phyloP scores from a whole-genome alignment of 1,284 basidiomycete genomes.

The Pholiota adiposa region DNA sequence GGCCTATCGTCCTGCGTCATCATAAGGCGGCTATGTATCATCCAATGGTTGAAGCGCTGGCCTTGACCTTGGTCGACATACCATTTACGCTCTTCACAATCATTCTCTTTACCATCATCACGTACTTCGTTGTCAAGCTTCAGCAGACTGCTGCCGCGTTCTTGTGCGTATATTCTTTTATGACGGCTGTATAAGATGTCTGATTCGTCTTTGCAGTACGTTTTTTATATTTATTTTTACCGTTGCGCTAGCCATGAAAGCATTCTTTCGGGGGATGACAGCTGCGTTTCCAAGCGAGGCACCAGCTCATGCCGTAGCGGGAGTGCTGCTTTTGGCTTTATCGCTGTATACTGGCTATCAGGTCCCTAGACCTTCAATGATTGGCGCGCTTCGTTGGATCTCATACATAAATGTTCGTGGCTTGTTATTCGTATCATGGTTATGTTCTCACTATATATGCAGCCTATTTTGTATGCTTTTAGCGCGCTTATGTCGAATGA shows the following conservation, averaged over 20 bases:
- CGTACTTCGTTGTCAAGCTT: slow-evolving; percentile 62
- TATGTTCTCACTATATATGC: not conserved
- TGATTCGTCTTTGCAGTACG: slow-evolving; percentile 37
- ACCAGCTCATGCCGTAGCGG: slow-evolving; percentile 63
- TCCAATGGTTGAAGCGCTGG: slow-evolving; percentile 57
- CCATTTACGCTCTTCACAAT: slow-evolving; percentile 54
- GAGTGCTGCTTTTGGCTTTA: slow-evolving; percentile 46
- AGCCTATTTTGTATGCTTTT: slow-evolving; percentile 52
- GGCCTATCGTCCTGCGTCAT: slow-evolving; percentile 64
- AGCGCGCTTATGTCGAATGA: slow-evolving; percentile 58
- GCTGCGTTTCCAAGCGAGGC: slow-evolving; percentile 56
- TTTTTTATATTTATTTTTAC: slow-evolving; percentile 57
- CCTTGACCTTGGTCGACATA: slow-evolving; percentile 64
- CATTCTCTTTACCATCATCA: slow-evolving; percentile 48
- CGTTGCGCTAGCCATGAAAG: slow-evolving; percentile 62
- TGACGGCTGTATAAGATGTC: not conserved
- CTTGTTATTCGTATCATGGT: not conserved
- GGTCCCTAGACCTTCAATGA: slow-evolving; percentile 56
- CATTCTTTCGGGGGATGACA: slow-evolving; percentile 62
- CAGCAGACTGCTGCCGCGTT: slow-evolving; percentile 47
- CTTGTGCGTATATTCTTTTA: slow-evolving; percentile 42
- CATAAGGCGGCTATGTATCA: slow-evolving; percentile 58
- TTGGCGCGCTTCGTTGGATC: slow-evolving; percentile 67
- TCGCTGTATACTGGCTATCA: slow-evolving; percentile 41
- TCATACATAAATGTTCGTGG: slow-evolving; percentile 60